Evolutionary conservation across 2,329 filamentous ascomycete genomes (phyloP).

Genomic region (Gaeumannomyces sp.): DNA sequence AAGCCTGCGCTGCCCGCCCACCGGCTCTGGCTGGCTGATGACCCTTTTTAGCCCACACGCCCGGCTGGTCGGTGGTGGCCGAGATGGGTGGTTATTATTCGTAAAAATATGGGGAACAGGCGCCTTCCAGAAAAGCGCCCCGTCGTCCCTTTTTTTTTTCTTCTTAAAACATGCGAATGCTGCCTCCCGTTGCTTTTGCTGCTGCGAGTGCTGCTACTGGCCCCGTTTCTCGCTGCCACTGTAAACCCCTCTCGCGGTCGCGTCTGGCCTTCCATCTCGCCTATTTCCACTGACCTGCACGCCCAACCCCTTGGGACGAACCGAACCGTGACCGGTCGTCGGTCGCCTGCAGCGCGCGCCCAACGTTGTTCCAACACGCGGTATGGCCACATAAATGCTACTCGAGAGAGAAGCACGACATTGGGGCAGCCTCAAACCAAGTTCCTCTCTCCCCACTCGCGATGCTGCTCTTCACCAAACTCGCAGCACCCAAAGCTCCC

Average conservation of each 20-base stretch:
- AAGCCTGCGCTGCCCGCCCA: no score
- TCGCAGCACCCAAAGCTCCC: conserved; percentile 46
- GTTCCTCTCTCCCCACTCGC: neutral
- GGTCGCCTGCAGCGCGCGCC: neutral
- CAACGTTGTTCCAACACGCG: neutral
- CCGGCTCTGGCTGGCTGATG: neutral
- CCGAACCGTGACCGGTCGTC: neutral
- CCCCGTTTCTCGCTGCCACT: neutral
- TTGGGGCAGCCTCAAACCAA: neutral
- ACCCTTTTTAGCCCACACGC: conserved; percentile 1
- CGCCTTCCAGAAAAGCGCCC: no score
- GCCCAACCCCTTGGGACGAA: neutral
- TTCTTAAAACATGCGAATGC: neutral
- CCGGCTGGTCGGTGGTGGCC: neutral
- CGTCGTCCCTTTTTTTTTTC: neutral
- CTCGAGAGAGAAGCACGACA: neutral
- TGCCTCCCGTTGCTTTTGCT: no score
- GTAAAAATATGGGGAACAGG: neutral
- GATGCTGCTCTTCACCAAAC: conserved; percentile 51
- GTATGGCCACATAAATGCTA: neutral
- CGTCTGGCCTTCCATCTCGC: neutral
- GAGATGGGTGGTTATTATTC: neutral
- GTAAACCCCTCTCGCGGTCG: neutral
- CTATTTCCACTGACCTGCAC: neutral
- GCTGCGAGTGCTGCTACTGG: neutral